Base-by-base conservation (phyloP, 345 rosid genomes). In the Balakata baccata region DNA sequence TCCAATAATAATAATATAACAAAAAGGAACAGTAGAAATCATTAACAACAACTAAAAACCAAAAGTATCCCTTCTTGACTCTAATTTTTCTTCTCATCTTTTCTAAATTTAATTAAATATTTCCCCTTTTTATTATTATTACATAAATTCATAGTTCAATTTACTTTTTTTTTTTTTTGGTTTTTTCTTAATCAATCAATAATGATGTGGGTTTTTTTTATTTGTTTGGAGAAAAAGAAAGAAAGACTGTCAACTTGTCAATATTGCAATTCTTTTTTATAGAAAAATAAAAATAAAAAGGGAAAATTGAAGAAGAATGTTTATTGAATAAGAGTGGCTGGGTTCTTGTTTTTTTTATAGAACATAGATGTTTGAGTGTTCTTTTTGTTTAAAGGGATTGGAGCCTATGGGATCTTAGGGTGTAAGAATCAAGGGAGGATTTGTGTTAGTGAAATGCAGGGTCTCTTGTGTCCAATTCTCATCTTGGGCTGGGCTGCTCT, bases 1-100 rank as follows among this genome's bases (percentile, higher is more conserved):
- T 23, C n/a, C n/a, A n/a, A 75, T 68, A 3, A 46, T 47, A 65
- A 70, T 53, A 49, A 73, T 14, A 79, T 59, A 74, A 72, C 64
- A 79, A 82, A 71, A 71, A 37, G 4, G 45, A 74, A 73, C 80
- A 45, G 74, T 46, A 70, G 64, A 73, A 84, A 75, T 82, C 83
- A 76, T 52, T 60, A 82, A 63, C 74, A 77, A 77, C 46, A 78
- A 60, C 64, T 74, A 72, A 49, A 38, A 20, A 52, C 38, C 49
- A 69, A 69, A 43, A 66, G 69, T 54, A 57, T 43, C 29, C 57
- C 49, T 75, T 23, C 81, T 76, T 68, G 70, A 76, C 76, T 78
- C 77, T 68, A 80, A 76, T 71, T 81, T 65, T 77, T 39, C 63
- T 71, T 70, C 66, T 80, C 84, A 78, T 10, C 11, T 34, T 76